A percentile compares a stretch with the other conserved stretches of the same genome.
Conservation (phyloP, 768 basidiomycete genomes). For the Hypholoma fasciculare region DNA sequence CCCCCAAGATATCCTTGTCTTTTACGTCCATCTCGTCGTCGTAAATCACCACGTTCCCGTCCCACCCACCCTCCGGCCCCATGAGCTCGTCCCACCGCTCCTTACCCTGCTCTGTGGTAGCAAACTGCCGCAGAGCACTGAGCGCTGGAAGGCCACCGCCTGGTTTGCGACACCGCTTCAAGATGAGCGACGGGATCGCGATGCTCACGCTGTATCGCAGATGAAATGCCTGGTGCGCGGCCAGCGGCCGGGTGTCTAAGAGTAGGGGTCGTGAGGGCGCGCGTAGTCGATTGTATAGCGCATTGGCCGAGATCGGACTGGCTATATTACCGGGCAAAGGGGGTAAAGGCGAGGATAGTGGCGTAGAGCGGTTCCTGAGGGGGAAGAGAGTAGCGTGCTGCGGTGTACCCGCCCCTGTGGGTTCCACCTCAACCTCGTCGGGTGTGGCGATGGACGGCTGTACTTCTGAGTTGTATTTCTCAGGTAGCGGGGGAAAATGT, state of each 20-base stretch:
- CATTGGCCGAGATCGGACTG: slow-evolving; percentile 43
- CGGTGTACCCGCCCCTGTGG: background rate
- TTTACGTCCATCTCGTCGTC: slow-evolving; percentile 76
- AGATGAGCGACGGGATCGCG: slow-evolving; percentile 86
- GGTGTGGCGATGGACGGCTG: background rate
- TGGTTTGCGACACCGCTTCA: slow-evolving; percentile 79
- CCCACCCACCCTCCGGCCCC: slow-evolving; percentile 54
- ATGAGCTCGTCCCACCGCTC: slow-evolving; percentile 68
- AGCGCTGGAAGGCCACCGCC: slow-evolving; percentile 66
- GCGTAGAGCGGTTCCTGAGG: slow-evolving; percentile 12
- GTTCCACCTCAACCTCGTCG: background rate
- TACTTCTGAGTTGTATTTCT: background rate
- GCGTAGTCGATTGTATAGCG: slow-evolving; percentile 49
- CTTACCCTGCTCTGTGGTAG: slow-evolving; percentile 78
- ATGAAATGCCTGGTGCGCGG: slow-evolving; percentile 63
- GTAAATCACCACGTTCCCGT: slow-evolving; percentile 75
- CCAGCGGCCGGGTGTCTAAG: slow-evolving; percentile 79
- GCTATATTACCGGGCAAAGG: slow-evolving; percentile 23
- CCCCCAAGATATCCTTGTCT: slow-evolving; percentile 52
- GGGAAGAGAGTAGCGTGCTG: slow-evolving; percentile 19
- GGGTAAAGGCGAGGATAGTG: slow-evolving; percentile 16
- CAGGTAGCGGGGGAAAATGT: background rate
- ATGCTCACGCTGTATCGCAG: slow-evolving; percentile 77
- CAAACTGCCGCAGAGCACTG: slow-evolving; percentile 73
- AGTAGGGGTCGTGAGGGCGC: slow-evolving; percentile 62